Base-by-base conservation (phyloP, 345 rosid species). In the Laguncularia racemosa region DNA sequence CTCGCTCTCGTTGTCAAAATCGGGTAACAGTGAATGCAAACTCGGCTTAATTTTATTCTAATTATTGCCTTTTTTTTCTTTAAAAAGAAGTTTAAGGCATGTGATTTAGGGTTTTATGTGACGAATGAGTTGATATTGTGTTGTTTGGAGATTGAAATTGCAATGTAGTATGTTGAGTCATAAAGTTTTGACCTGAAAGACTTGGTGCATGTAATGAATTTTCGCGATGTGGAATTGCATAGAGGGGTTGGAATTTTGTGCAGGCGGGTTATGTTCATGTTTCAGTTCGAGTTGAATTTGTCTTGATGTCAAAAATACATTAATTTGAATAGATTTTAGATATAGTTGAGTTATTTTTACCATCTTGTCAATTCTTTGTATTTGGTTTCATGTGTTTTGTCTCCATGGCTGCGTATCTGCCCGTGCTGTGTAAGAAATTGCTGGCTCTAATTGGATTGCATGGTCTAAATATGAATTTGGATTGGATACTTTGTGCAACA, bases 1-100 rank as follows among this genome's bases (percentile, higher is more conserved):
- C 87, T 91, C 19, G 81, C 97, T 54, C 96, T 91, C 48, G 95
- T 87, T 60, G 81, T 87, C 62, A 85, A 80, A 78, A 91, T 70
- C 66, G 97, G 97, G 95, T 90, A 69, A 55, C 11, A 21, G 12
- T 12, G 14, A 12, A 14, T 50, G 4, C 26, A 9, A 18, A 14
- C 26, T 19, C n/a, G 16, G 33, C 7, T 52, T 52, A 19, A 10
- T 19, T 52, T 10, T 38, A 16, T 28, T 23, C 50, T 57, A 15
- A 53, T 44, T 3, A 18, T 2, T 14, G 56, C 0, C 13, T 2
- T 53, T 52, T 8, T 6, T 17, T 21, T 15, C 21, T 28, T 21
- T 53, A 17, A n/a, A n/a, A n/a, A n/a, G n/a, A n/a, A n/a, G 44
- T 2, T 14, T 10, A 19, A 19, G 13, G 19, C 19, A 19, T 51